Evolutionary conservation across 805 yeast species (phyloP), one percentile per base, ranked within the genome.

Genomic region (Kodamaea leandrae): DNA sequence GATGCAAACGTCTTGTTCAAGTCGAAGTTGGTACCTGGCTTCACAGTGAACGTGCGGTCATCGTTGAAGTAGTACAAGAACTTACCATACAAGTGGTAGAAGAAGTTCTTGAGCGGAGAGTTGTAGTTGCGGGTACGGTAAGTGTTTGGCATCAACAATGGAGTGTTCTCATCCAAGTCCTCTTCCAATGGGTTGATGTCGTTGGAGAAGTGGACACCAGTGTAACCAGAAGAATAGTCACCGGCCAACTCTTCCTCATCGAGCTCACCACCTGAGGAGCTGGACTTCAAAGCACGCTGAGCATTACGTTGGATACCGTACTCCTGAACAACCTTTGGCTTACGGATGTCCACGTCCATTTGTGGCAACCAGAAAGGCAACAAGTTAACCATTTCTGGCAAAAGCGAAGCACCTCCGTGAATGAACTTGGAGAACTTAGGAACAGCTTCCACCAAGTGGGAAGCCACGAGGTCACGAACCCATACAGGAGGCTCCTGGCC

Each of bases 401-500:
- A 68, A 55, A 93, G 68, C n/a, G 93, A 75, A 4, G 99, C 96
- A 45, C 88, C 82, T 53, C 99, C 99, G 57, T 93, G 99, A 52
- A 93, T 91, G 57, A 93, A 93, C 63, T 93, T 93, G 41, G 98
- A 91, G 63, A 88, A 93, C 65, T 93, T 93, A 20, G 99, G 99
- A 32, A 93, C 96, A 1, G 97, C 97, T 66, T 93, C 99, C 30
- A 93, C 99, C 38, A 93, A 72, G 63, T 93, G 99, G 20, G 95
- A 83, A 0, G 90, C 71, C 25, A 91, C 90, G 61, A 93, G 76
- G 50, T 91, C 96, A 51, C 93, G 78, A 36, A 93, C 95, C 99
- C 99, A 93, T 47, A 77, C 82, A 7, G 99, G 99, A 20, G 99
- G 99, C 64, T 93, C 99, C 67, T 93, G 99, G 42, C 99, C 99